Conservation (phyloP, 495 filamentous ascomycete species). For the Filosporella fistucella region DNA sequence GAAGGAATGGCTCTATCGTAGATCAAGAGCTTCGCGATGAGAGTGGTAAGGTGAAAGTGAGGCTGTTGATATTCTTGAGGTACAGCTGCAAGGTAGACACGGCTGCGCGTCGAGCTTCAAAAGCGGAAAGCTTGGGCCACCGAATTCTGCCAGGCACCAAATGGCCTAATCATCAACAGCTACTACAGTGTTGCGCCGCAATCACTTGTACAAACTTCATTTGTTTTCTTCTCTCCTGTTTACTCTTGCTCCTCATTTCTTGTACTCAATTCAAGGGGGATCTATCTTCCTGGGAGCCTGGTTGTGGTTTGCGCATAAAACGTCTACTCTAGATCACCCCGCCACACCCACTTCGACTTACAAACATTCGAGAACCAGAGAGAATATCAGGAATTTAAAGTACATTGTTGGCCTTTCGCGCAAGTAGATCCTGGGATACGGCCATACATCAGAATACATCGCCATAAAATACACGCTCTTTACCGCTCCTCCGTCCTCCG, state of each 20-base stretch:
- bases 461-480: background rate
- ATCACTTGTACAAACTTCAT: background rate
- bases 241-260: too few species aligned
- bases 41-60: constrained; percentile 2
- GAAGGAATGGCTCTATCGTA: constrained; percentile 6
- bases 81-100: constrained; percentile 21
- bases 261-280: too few species aligned
- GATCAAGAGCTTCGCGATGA: constrained; percentile 15
- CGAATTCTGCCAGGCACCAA: constrained; percentile 18
- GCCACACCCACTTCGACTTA: constrained; percentile 17
- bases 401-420: background rate
- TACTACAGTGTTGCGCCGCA: background rate
- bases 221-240: background rate
- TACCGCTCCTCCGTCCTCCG: background rate
- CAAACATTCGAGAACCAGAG: constrained; percentile 19
- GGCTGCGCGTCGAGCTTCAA: constrained; percentile 25
- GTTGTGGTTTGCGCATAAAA: too few species aligned
- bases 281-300: too few species aligned
- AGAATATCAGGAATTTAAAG: constrained; percentile 7
- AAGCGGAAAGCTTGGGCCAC: constrained; percentile 13
- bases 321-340: constrained; percentile 15
- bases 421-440: background rate
- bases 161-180: constrained; percentile 2
- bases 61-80: constrained; percentile 11
- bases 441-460: background rate